phyloP scores from a whole-genome alignment of 2,329 filamentous ascomycete genomes.

The Cercospora zeina region DNA sequence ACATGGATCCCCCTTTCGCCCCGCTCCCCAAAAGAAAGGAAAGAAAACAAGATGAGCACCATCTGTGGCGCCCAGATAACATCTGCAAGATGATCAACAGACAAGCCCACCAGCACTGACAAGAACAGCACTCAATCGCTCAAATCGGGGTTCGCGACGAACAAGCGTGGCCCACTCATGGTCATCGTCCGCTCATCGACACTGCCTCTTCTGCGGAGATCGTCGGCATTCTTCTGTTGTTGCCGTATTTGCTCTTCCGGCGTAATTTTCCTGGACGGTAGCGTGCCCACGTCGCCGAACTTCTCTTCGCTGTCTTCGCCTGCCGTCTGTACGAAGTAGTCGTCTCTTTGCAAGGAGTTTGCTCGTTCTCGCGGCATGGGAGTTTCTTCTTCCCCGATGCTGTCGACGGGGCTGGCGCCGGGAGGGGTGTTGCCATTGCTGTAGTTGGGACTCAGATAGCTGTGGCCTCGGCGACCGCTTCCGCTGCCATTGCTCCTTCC shows the following conservation, averaged over 20 bases:
- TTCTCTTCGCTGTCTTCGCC: conserved; percentile 53
- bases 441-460: conserved; percentile 43
- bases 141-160: conserved; percentile 81
- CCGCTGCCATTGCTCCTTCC: conserved; percentile 64
- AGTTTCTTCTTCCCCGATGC: conserved; percentile 50
- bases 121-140: conserved; percentile 43
- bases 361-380: conserved; percentile 45
- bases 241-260: conserved; percentile 50
- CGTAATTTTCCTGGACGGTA: conserved; percentile 47
- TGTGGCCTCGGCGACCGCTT: conserved; percentile 46
- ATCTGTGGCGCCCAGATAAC: background rate
- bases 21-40: too few relatives aligned
- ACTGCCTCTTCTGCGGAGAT: conserved; percentile 73
- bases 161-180: conserved; percentile 67
- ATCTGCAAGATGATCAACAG: background rate
- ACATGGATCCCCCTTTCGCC: background rate
- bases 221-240: conserved; percentile 67
- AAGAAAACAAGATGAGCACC: background rate
- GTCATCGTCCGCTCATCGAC: conserved; percentile 81
- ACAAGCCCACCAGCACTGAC: background rate
- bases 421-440: conserved; percentile 58
- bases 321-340: conserved; percentile 48
- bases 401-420: conserved; percentile 43
- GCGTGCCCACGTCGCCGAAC: conserved; percentile 57
- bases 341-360: conserved; percentile 35